phyloP scores from a whole-genome alignment of 257 asterid genomes.

The Leonotis leonurus region DNA sequence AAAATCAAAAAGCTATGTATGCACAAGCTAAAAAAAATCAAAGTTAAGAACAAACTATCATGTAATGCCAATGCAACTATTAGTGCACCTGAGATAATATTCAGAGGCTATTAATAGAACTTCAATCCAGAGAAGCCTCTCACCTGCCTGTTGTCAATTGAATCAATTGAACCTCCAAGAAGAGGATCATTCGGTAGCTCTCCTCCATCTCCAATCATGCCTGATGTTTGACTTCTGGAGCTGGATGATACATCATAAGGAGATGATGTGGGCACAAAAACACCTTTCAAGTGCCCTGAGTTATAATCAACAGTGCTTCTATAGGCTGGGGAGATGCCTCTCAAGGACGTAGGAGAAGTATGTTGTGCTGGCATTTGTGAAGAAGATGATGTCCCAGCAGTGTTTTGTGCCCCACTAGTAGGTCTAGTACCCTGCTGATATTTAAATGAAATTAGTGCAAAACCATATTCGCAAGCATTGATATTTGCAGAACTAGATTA shows the following conservation, averaged over 20 bases:
- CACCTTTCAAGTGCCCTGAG: slow-evolving; percentile 50
- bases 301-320: slow-evolving; percentile 43
- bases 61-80: background rate
- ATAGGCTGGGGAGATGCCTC: slow-evolving; percentile 56
- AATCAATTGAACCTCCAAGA: slow-evolving; percentile 64
- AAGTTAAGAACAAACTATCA: background rate
- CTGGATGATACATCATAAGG: slow-evolving; percentile 66
- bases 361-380: slow-evolving; percentile 55
- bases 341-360: slow-evolving; percentile 48
- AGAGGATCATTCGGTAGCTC: slow-evolving; percentile 74
- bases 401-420: slow-evolving; percentile 38
- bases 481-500: background rate
- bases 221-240: slow-evolving; percentile 58
- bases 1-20: slow-evolving; percentile 13
- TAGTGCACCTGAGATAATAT: slow-evolving; percentile 1
- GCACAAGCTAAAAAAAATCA: background rate
- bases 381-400: slow-evolving; percentile 42
- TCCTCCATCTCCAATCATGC: slow-evolving; percentile 64
- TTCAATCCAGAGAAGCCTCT: slow-evolving; percentile 20
- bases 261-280: slow-evolving; percentile 61
- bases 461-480: background rate
- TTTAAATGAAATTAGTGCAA: slow-evolving; percentile 21
- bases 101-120: slow-evolving; percentile 12
- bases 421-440: slow-evolving; percentile 46
- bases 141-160: slow-evolving; percentile 65